Evolutionary conservation across 2,329 filamentous ascomycete species (phyloP).

Genomic region (Meredithiella fracta): DNA sequence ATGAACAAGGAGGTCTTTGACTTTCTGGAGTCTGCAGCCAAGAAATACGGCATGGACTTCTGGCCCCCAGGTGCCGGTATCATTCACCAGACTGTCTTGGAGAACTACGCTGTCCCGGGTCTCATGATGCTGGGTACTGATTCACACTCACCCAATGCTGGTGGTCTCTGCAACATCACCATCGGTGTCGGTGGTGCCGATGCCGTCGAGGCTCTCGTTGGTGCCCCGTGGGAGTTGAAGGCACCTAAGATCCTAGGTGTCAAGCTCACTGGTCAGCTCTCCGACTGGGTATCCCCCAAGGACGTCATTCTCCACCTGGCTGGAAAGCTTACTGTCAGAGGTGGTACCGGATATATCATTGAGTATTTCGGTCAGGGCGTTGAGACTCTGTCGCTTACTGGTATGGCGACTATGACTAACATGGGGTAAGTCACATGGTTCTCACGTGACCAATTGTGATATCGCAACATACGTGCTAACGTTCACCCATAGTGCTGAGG

Average conservation of each 20-base stretch:
- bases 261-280: constrained; percentile 64
- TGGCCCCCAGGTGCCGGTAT: constrained; percentile 90
- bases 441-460: not conserved
- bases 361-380: constrained; percentile 90
- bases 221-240: constrained; percentile 94
- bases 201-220: constrained; percentile 89
- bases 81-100: constrained; percentile 92
- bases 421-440: constrained; percentile 40
- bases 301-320: constrained; percentile 86
- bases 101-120: constrained; percentile 94
- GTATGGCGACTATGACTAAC: constrained; percentile 83
- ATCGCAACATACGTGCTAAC: not conserved
- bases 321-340: constrained; percentile 77
- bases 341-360: constrained; percentile 85
- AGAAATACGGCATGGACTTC: constrained; percentile 87
- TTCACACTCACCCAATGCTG: constrained; percentile 94
- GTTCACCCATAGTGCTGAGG: constrained; percentile 39
- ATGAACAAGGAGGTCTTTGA: constrained; percentile 96
- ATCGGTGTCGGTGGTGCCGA: constrained; percentile 96
- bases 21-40: constrained; percentile 82
- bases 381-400: constrained; percentile 74
- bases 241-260: constrained; percentile 84
- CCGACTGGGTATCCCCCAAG: constrained; percentile 86
- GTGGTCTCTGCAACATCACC: constrained; percentile 79
- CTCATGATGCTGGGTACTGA: constrained; percentile 98